Conservation (phyloP, 2,329 filamentous ascomycete genomes). For the Hypoxylon rubiginosum region DNA sequence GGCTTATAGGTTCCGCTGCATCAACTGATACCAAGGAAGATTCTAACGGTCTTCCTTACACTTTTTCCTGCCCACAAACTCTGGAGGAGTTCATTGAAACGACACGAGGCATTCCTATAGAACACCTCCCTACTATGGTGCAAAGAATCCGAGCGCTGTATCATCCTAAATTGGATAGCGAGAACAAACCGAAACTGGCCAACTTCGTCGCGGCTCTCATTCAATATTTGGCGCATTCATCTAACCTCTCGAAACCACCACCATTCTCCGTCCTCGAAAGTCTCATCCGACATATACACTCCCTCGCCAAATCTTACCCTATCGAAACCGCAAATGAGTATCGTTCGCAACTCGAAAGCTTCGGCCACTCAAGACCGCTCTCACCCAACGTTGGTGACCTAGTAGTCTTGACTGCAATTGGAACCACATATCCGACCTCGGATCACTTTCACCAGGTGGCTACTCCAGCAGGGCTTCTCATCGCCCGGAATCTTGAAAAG, state of each 20-base stretch:
- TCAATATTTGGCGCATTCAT: conserved; percentile 69
- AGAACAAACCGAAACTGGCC: conserved; percentile 86
- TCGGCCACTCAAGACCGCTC: conserved; percentile 63
- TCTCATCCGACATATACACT: conserved; percentile 90
- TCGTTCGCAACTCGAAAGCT: conserved; percentile 76
- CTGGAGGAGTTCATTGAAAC: conserved; percentile 81
- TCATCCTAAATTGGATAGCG: conserved; percentile 85
- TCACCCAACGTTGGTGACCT: conserved; percentile 77
- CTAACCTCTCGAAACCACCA: conserved; percentile 58
- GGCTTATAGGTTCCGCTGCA: conserved; percentile 53
- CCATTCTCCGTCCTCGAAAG: conserved; percentile 81
- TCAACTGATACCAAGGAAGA: conserved; percentile 61
- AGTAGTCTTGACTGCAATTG: conserved; percentile 84
- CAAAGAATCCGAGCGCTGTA: conserved; percentile 94
- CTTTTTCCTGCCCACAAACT: conserved; percentile 85
- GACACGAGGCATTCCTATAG: conserved; percentile 70
- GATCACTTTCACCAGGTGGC: conserved; percentile 97
- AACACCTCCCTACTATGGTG: conserved; percentile 81
- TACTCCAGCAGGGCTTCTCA: conserved; percentile 89
- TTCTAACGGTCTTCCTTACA: conserved; percentile 78
- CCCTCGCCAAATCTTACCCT: conserved; percentile 87
- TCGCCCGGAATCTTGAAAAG: conserved; percentile 86
- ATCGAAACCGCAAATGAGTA: conserved; percentile 83
- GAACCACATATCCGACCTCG: conserved; percentile 90
- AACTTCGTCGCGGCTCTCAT: conserved; percentile 76